Percentiles rank a stretch among this genome's conserved stretches.
Conservation (phyloP, 2,329 filamentous ascomycete genomes). For the Trichophyton mentagrophytes region DNA sequence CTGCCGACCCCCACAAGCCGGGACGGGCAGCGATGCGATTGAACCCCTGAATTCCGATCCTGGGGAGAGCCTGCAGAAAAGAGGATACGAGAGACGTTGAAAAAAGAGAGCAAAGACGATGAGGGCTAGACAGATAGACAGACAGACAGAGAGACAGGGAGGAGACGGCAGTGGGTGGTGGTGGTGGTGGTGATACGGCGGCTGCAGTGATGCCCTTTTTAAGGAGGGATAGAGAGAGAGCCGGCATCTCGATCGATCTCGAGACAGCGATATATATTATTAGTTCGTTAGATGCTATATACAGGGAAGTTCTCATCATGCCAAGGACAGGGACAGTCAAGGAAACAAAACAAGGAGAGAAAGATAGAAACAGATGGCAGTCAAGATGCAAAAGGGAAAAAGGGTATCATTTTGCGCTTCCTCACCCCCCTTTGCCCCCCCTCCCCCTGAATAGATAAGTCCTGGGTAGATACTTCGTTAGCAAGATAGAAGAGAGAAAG, state of each 20-base stretch:
- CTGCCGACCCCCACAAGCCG: not conserved
- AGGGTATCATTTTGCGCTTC: constrained; percentile 2
- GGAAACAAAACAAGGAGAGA: no score
- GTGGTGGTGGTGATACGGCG: not conserved
- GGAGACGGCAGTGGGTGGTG: no score
- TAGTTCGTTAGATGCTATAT: not conserved
- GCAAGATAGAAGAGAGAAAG: not conserved
- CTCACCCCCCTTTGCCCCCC: not conserved
- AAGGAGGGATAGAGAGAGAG: not conserved
- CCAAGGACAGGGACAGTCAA: not conserved
- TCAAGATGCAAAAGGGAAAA: not conserved
- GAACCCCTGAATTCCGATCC: constrained; percentile 2
- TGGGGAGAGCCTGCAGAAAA: not conserved
- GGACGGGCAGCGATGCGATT: not conserved
- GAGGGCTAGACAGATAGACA: not conserved
- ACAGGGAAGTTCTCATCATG: not conserved
- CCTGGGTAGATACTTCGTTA: not conserved
- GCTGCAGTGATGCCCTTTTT: not conserved
- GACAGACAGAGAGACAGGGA: not conserved
- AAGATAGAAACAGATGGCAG: not conserved
- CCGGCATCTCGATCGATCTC: not conserved
- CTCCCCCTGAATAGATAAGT: not conserved
- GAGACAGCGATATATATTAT: not conserved
- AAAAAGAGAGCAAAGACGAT: no score
- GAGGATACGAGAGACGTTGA: not conserved